Evolutionary conservation across 2,329 filamentous ascomycete species (phyloP).

Genomic region (Magnaporthiopsis poae): DNA sequence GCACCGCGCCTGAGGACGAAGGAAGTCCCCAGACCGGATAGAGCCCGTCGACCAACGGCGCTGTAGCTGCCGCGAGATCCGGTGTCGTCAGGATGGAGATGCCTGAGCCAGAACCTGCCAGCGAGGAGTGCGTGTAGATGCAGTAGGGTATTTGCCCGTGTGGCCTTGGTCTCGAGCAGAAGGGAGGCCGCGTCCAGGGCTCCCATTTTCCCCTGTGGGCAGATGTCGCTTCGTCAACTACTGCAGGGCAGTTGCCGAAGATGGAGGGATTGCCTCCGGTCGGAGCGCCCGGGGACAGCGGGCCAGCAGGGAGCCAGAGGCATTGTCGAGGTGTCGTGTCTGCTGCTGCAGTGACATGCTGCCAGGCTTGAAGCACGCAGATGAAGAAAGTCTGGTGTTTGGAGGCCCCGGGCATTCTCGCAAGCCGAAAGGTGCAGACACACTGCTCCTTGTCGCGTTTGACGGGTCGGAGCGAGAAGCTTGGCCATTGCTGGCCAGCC

Average conservation of each 20-base stretch:
- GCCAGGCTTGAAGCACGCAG: background rate
- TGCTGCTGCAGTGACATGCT: background rate
- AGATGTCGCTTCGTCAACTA: background rate
- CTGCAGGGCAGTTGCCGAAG: constrained; percentile 6
- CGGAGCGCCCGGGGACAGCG: background rate
- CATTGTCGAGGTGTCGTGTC: background rate
- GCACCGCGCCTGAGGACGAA: background rate
- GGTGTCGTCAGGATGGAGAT: constrained; percentile 18
- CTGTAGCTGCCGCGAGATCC: constrained; percentile 15
- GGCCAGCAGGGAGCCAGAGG: background rate
- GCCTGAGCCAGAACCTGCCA: constrained; percentile 15
- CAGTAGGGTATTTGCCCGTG: constrained; percentile 13
- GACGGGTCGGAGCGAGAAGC: too few relatives aligned
- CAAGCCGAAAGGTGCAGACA: background rate
- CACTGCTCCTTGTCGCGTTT: background rate
- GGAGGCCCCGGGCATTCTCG: background rate
- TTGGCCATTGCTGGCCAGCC: too few relatives aligned
- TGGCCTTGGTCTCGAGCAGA: background rate
- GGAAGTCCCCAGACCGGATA: constrained; percentile 9
- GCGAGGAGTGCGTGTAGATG: constrained; percentile 16
- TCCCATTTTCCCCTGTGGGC: background rate
- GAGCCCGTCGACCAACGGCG: constrained; percentile 15
- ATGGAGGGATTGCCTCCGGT: background rate
- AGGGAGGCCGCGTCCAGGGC: constrained; percentile 1
- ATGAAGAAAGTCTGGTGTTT: background rate